These are phyloP conservation scores for Styphnolobium japonicum DNA, from an alignment of 306 rosid species.

Conservation along the genomic window DNA sequence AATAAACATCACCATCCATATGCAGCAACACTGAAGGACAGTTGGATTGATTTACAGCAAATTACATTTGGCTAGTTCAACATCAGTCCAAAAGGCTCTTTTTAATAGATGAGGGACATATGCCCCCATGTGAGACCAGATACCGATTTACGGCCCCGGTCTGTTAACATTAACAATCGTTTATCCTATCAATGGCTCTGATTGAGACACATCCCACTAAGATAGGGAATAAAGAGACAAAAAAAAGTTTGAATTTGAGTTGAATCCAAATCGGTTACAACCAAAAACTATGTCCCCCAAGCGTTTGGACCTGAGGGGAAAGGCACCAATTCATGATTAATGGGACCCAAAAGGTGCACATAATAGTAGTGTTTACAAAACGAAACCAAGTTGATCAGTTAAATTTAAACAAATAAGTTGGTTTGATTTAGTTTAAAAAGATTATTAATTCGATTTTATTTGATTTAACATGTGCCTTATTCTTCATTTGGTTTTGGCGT, in stretches of 20 bases:
- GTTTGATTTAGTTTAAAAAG: not conserved
- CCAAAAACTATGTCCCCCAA: conserved; percentile 4
- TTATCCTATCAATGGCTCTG: conserved; percentile 10
- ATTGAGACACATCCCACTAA: conserved; percentile 18
- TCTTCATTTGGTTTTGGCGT: not conserved
- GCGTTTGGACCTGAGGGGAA: not conserved
- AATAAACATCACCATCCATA: not conserved
- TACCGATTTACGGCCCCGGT: conserved; percentile 31
- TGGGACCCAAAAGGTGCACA: conserved; percentile 28
- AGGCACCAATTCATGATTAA: conserved; percentile 13
- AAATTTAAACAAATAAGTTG: not conserved
- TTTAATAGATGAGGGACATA: conserved; percentile 45
- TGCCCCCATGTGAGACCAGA: conserved; percentile 67
- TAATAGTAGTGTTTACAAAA: not conserved
- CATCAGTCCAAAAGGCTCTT: conserved; percentile 59
- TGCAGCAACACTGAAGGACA: conserved; percentile 17
- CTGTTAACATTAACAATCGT: not conserved
- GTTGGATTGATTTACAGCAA: conserved; percentile 50
- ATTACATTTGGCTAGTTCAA: conserved; percentile 39
- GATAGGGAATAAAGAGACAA: not conserved
- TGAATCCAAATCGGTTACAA: conserved; percentile 24
- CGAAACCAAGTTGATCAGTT: not conserved
- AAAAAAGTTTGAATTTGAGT: conserved; percentile 30
- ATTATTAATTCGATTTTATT: not conserved
- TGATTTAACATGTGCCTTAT: not conserved